phyloP scores from a whole-genome alignment of 441 rosid species.

The Erodium moschatum region DNA sequence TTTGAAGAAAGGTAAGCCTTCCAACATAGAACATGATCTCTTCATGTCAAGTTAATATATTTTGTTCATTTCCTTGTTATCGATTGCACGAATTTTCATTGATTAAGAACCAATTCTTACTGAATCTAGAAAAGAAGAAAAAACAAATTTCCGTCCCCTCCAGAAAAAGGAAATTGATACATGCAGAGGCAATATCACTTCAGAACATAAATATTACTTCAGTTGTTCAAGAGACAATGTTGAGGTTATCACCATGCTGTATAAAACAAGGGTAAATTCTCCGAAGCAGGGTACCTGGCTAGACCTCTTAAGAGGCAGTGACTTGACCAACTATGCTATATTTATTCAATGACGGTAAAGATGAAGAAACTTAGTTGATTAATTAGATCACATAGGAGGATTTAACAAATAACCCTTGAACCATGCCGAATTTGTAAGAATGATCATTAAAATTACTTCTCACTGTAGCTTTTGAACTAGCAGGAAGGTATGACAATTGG shows the following conservation, averaged over 20 bases:
- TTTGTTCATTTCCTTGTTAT: not conserved
- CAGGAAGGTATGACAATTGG: not conserved
- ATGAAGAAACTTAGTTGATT: not conserved
- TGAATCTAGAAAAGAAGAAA: not conserved
- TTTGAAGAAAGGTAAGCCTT: conserved; percentile 52
- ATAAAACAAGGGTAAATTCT: not conserved
- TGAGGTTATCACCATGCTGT: not conserved
- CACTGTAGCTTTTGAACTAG: not conserved
- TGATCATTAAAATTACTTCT: not conserved
- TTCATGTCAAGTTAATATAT: not conserved
- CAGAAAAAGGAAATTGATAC: not conserved
- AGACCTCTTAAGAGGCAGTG: not conserved
- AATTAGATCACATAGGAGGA: too few species aligned
- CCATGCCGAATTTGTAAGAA: not conserved
- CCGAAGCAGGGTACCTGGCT: not conserved
- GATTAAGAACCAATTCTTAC: not conserved
- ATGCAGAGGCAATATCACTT: not conserved
- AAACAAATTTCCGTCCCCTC: not conserved
- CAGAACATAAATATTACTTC: not conserved
- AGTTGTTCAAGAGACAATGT: not conserved
- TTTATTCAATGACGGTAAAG: not conserved
- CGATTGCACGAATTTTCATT: not conserved
- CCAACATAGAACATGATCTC: not conserved
- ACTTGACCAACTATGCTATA: not conserved
- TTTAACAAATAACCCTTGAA: not conserved